phyloP scores from a whole-genome alignment of 2,329 filamentous ascomycete genomes.

The Xenoacremonium recifei region DNA sequence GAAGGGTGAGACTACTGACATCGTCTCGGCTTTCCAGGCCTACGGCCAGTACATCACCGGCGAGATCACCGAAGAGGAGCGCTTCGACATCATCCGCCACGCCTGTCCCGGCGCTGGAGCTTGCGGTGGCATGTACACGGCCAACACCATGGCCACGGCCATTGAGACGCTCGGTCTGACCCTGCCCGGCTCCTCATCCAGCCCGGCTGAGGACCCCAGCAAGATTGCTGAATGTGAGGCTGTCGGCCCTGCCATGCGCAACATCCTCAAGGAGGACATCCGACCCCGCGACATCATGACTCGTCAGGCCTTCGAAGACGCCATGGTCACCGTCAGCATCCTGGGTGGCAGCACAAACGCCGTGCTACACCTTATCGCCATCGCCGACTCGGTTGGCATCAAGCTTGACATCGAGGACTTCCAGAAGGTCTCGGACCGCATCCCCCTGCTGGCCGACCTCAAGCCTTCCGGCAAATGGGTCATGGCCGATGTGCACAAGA shows the following conservation, averaged over 20 bases:
- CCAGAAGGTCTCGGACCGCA: conserved; percentile 76
- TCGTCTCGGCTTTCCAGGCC: conserved; percentile 96
- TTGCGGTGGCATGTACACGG: conserved; percentile 88
- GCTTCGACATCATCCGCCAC: conserved; percentile 91
- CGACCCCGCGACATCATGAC: conserved; percentile 77
- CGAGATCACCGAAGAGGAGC: conserved; percentile 84
- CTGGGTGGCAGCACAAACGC: conserved; percentile 85
- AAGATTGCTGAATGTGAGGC: conserved; percentile 73
- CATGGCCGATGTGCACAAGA: conserved; percentile 80
- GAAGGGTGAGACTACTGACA: conserved; percentile 78
- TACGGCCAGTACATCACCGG: conserved; percentile 94
- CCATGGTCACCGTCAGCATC: conserved; percentile 80
- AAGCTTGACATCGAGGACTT: conserved; percentile 85
- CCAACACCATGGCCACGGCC: conserved; percentile 89
- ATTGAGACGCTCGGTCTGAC: conserved; percentile 90
- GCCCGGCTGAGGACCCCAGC: conserved; percentile 69
- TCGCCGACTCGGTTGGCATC: conserved; percentile 77
- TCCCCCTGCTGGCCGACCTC: conserved; percentile 76
- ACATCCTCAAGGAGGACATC: conserved; percentile 73
- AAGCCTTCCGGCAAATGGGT: conserved; percentile 87
- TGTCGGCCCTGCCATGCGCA: conserved; percentile 72
- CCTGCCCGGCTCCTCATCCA: conserved; percentile 78
- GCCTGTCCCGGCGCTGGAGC: conserved; percentile 70
- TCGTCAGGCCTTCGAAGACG: conserved; percentile 77
- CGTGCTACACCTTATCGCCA: conserved; percentile 80